Evolutionary conservation across 1,139 yeast genomes (phyloP).

Genomic region (Zygosaccharomyces sapae): DNA sequence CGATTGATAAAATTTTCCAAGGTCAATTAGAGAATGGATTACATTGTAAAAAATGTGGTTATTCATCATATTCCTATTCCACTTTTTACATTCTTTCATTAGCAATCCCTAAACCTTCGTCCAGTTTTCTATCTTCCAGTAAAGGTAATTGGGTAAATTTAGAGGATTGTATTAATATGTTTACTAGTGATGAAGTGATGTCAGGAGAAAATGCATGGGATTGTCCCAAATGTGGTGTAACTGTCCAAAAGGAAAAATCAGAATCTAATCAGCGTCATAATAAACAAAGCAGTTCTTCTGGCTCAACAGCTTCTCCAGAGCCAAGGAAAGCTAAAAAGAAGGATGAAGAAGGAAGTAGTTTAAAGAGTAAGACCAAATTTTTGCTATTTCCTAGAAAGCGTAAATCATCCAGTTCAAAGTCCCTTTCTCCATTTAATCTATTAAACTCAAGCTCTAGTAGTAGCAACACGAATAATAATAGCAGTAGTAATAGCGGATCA

Average conservation of each 20-base stretch:
- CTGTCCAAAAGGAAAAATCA: constrained; percentile 11
- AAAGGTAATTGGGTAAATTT: constrained; percentile 39
- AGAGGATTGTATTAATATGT: constrained; percentile 61
- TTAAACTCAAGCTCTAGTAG: constrained; percentile 6
- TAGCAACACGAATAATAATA: constrained; percentile 1
- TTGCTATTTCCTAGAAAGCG: constrained; percentile 21
- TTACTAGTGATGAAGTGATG: constrained; percentile 62
- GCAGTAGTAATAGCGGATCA: constrained; percentile 1
- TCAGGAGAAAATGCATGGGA: constrained; percentile 76
- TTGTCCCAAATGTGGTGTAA: constrained; percentile 62
- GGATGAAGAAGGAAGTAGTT: constrained; percentile 8
- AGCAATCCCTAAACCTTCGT: constrained; percentile 51
- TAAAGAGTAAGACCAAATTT: constrained; percentile 19
- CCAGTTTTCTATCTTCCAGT: constrained; percentile 31
- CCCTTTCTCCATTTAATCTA: constrained; percentile 29
- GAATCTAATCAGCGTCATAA: constrained; percentile 4
- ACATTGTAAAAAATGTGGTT: constrained; percentile 60
- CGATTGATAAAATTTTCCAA: constrained; percentile 58
- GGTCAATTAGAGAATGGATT: constrained; percentile 66
- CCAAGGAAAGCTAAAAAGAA: constrained; percentile 17
- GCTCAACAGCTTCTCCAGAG: constrained; percentile 15
- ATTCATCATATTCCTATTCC: constrained; percentile 53
- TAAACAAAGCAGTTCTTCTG: too few relatives aligned
- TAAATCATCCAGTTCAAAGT: constrained; percentile 14
- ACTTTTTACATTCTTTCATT: constrained; percentile 62